A percentile compares a stretch with the other conserved stretches of the same genome.
These are phyloP conservation scores for Apium graveolens DNA, from an alignment of 129 eudicot genomes.

Conservation along the genomic window DNA sequence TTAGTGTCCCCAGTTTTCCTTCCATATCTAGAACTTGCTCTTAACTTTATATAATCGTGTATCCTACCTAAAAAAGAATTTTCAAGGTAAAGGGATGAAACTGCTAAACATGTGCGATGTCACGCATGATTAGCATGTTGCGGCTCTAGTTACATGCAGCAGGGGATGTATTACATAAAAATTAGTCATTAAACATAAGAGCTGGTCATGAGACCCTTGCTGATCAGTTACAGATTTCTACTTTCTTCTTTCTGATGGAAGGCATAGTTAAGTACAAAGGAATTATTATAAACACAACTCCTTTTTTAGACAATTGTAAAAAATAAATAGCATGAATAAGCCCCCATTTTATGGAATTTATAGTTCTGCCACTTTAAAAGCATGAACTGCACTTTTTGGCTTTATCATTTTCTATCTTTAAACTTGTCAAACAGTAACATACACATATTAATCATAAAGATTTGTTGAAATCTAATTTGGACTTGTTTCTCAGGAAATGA, in stretches of 20 bases:
- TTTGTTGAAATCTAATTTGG: constrained; percentile 1
- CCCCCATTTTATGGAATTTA: background rate
- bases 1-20: background rate
- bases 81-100: background rate
- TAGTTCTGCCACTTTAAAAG: background rate
- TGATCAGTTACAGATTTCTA: background rate
- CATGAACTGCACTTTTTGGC: background rate
- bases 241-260: background rate
- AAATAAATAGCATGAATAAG: background rate
- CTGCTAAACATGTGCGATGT: background rate
- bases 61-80: background rate
- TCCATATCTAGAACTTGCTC: background rate
- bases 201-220: background rate
- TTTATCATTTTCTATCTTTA: background rate
- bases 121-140: background rate
- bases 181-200: background rate
- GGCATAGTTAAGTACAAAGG: background rate
- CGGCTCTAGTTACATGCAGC: background rate
- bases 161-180: background rate
- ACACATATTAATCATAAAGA: background rate
- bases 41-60: background rate
- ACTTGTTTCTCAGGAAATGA: constrained; percentile 54
- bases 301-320: background rate
- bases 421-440: background rate
- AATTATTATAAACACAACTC: background rate